A percentile compares a stretch with the other conserved stretches of the same genome.
phyloP scores from a whole-genome alignment of 2,329 filamentous ascomycete species.

The Thermomyces lanuginosus region DNA sequence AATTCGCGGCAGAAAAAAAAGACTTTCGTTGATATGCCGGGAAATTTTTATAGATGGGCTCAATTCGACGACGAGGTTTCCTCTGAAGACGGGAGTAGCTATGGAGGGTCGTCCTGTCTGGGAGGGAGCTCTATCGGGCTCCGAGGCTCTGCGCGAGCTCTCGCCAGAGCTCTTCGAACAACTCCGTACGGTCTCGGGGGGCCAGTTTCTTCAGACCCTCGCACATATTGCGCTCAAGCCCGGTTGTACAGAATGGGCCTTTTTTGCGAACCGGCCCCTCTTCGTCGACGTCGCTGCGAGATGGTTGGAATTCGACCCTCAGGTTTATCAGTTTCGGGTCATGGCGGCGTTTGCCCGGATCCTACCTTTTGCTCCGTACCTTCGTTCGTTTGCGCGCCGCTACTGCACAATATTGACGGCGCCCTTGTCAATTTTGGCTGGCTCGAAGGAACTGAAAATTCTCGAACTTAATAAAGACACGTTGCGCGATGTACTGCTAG shows the following conservation, averaged over 20 bases:
- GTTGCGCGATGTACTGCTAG: slow-evolving; percentile 41
- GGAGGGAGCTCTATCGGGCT: slow-evolving; percentile 39
- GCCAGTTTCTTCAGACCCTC: slow-evolving; percentile 54
- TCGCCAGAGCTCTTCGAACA: slow-evolving; percentile 54
- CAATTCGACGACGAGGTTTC: slow-evolving; percentile 16
- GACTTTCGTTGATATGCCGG: slow-evolving; percentile 9
- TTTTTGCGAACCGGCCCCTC: slow-evolving; percentile 55
- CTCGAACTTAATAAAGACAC: slow-evolving; percentile 21
- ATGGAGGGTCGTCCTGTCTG: slow-evolving; percentile 25
- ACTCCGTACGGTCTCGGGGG: slow-evolving; percentile 46
- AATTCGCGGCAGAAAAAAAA: slow-evolving; percentile 19
- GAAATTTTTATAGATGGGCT: slow-evolving; percentile 9
- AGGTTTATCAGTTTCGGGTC: slow-evolving; percentile 24
- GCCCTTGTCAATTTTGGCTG: slow-evolving; percentile 18
- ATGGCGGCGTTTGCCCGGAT: slow-evolving; percentile 64
- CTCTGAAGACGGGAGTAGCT: slow-evolving; percentile 17
- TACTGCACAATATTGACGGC: slow-evolving; percentile 20
- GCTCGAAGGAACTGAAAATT: slow-evolving; percentile 15
- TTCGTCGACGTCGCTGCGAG: slow-evolving; percentile 70
- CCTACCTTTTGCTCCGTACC: slow-evolving; percentile 64
- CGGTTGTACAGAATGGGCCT: slow-evolving; percentile 54
- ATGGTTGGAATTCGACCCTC: slow-evolving; percentile 41
- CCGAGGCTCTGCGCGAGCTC: slow-evolving; percentile 38
- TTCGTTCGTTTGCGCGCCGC: slow-evolving; percentile 55
- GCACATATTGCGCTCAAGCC: slow-evolving; percentile 53